phyloP scores from a whole-genome alignment of 2,329 filamentous ascomycete species.

The Fusarium tupiense region DNA sequence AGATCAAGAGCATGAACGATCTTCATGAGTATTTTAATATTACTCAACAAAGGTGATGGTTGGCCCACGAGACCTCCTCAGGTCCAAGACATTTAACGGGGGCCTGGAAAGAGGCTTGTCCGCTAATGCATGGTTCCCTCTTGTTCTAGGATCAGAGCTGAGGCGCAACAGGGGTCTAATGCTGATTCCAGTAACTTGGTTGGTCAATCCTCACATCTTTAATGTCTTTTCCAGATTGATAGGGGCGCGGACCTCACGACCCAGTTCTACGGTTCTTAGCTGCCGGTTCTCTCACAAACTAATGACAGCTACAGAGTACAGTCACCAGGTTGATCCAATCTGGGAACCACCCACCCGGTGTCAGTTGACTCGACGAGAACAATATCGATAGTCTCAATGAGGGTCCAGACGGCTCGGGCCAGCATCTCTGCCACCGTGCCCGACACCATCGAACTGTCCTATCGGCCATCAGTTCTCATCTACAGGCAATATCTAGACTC shows the following conservation, averaged over 20 bases:
- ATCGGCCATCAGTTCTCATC: neutral
- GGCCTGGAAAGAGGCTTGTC: conserved; percentile 26
- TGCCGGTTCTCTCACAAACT: neutral
- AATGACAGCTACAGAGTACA: neutral
- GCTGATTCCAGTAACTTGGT: conserved; percentile 21
- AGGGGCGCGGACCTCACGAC: conserved; percentile 14
- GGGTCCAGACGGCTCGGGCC: conserved; percentile 2
- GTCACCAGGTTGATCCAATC: neutral
- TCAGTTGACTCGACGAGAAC: conserved; percentile 5
- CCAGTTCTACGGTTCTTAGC: conserved; percentile 4
- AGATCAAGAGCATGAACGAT: conserved; percentile 2
- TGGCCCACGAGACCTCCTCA: conserved; percentile 6
- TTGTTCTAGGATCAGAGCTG: conserved; percentile 21
- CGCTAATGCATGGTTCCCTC: conserved; percentile 8
- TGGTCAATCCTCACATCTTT: conserved; percentile 35
- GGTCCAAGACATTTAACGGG: conserved; percentile 23
- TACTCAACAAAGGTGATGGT: conserved; percentile 18
- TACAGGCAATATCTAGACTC: neutral
- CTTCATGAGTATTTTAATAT: conserved; percentile 4
- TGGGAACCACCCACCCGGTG: neutral
- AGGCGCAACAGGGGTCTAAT: conserved; percentile 24
- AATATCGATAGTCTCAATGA: conserved; percentile 3
- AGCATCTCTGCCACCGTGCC: neutral
- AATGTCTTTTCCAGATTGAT: conserved; percentile 37
- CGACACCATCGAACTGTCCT: neutral